phyloP scores from a whole-genome alignment of 208 protist species.

The Acanthamoeba triangularis region DNA sequence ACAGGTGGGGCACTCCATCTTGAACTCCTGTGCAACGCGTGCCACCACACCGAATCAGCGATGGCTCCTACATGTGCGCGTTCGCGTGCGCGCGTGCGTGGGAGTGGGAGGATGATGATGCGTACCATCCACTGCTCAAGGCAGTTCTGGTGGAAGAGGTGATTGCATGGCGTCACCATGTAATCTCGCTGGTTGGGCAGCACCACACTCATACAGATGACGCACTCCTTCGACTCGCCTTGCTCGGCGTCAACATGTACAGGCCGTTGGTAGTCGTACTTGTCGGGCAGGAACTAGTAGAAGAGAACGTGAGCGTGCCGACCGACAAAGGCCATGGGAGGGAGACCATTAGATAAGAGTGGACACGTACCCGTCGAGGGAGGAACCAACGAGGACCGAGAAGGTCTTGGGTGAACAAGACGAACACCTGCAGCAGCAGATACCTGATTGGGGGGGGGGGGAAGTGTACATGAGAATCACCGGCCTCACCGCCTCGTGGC shows the following conservation, averaged over 20 bases:
- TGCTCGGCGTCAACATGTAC: slow-evolving; percentile 51
- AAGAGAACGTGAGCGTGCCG: not conserved
- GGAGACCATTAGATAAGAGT: too few relatives aligned
- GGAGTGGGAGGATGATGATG: too few relatives aligned
- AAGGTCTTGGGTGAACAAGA: slow-evolving; percentile 82
- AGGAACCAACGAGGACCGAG: slow-evolving; percentile 87
- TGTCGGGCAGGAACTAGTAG: slow-evolving; percentile 82
- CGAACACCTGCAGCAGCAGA: slow-evolving; percentile 74
- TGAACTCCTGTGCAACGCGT: slow-evolving; percentile 8
- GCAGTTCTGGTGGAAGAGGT: slow-evolving; percentile 73
- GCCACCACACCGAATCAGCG: not conserved
- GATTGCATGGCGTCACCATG: slow-evolving; percentile 76
- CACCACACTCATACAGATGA: slow-evolving; percentile 72
- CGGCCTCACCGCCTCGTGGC: too few relatives aligned
- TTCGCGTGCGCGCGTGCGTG: not conserved
- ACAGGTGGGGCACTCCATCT: slow-evolving; percentile 73
- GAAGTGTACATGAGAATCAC: not conserved
- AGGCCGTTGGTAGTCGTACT: slow-evolving; percentile 86
- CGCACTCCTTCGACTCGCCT: slow-evolving; percentile 58
- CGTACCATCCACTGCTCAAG: slow-evolving; percentile 67
- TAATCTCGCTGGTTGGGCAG: slow-evolving; percentile 32
- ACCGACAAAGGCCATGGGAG: too few relatives aligned
- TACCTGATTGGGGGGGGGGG: slow-evolving; percentile 16
- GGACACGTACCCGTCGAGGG: slow-evolving; percentile 76
- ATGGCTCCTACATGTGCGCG: not conserved